phyloP scores from a whole-genome alignment of 1,284 basidiomycete species.

The Phellopilus nigrolimitatus region DNA sequence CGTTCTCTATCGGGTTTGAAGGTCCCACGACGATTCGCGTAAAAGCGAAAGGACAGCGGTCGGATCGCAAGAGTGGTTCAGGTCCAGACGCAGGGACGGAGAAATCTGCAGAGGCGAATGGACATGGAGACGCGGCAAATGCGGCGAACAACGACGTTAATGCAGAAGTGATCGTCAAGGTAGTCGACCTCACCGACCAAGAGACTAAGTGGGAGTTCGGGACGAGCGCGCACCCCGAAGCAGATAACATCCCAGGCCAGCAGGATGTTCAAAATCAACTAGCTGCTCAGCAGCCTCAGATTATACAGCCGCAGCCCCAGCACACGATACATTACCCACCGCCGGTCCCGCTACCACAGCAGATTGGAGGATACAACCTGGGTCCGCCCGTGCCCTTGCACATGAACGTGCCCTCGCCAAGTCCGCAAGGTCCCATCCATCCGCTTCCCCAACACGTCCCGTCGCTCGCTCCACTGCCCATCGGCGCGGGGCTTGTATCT shows the following conservation, averaged over 20 bases:
- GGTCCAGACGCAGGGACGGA: conserved; percentile 1
- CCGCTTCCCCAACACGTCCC: conserved; percentile 15
- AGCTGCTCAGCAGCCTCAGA: neutral
- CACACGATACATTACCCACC: conserved; percentile 16
- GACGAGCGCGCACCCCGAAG: conserved; percentile 33
- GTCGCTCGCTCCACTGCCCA: conserved; percentile 14
- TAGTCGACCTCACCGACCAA: conserved; percentile 35
- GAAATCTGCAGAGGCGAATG: no score
- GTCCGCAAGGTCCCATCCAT: conserved; percentile 15
- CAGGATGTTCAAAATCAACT: neutral
- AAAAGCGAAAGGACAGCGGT: no score
- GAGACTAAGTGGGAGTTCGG: conserved; percentile 55
- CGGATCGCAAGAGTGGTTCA: conserved; percentile 2
- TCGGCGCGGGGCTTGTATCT: conserved; percentile 18
- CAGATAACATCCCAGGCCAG: conserved; percentile 13
- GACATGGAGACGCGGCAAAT: no score
- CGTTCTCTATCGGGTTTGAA: conserved; percentile 10
- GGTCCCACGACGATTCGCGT: conserved; percentile 14
- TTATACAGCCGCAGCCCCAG: conserved; percentile 19
- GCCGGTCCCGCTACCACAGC: conserved; percentile 1
- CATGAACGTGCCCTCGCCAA: conserved; percentile 8
- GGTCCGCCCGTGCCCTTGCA: conserved; percentile 5
- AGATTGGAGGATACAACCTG: conserved; percentile 14
- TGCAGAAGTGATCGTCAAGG: conserved; percentile 22
- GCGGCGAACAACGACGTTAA: no score